Evolutionary conservation across 1,284 basidiomycete genomes (phyloP).

Genomic region (Rhodofomes roseus): DNA sequence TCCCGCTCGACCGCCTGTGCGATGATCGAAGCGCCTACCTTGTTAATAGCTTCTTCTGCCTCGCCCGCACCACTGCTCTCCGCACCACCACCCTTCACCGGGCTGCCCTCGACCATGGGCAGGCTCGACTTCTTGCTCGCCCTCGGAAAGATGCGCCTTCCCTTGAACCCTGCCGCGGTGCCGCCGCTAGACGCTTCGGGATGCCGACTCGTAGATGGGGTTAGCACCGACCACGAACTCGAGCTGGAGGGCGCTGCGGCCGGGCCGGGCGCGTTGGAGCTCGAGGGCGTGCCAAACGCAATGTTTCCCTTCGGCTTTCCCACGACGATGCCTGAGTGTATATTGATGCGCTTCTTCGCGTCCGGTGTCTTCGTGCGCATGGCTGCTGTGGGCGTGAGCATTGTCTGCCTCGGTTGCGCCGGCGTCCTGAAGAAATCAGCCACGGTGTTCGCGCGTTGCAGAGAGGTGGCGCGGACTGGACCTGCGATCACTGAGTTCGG

Average conservation of each 20-base stretch:
- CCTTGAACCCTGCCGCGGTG: no score
- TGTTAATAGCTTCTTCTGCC: not conserved
- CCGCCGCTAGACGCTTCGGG: no score
- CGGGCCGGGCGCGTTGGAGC: not conserved
- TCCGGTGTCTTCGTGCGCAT: slow-evolving; percentile 9
- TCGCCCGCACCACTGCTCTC: not conserved
- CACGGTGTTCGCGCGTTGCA: not conserved
- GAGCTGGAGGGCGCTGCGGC: not conserved
- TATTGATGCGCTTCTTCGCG: slow-evolving; percentile 11
- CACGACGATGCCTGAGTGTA: slow-evolving; percentile 13
- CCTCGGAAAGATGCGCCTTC: slow-evolving; percentile 36
- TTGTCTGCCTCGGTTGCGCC: slow-evolving; percentile 8
- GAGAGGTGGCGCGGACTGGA: not conserved
- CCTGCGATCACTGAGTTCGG: not conserved
- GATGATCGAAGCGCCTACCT: not conserved
- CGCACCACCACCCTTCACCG: slow-evolving; percentile 27
- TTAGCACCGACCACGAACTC: slow-evolving; percentile 11
- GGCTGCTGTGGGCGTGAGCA: slow-evolving; percentile 22
- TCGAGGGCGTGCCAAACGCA: slow-evolving; percentile 17
- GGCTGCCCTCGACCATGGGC: slow-evolving; percentile 37
- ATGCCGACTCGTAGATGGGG: not conserved
- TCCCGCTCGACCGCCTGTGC: not conserved
- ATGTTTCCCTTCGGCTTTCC: slow-evolving; percentile 12
- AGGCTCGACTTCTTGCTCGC: slow-evolving; percentile 64
- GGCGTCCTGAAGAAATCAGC: not conserved